Evolutionary conservation across 805 yeast genomes (phyloP), one percentile per base, ranked within the genome.

Genomic region (Blastobotrys terrestris): DNA sequence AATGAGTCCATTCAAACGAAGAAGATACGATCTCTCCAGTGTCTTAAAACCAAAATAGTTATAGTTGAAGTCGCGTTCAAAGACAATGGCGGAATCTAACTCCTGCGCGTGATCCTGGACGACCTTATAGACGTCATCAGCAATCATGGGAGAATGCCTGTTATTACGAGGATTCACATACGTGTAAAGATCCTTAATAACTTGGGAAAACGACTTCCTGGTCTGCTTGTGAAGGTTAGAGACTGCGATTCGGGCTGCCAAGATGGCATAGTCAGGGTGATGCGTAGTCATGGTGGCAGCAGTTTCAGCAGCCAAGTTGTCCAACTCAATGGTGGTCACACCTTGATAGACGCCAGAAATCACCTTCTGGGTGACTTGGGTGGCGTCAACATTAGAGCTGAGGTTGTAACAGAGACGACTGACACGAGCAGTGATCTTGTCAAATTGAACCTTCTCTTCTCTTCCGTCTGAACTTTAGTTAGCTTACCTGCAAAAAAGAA

Each of bases 281-380:
- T 87, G 80, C 11, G 98, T 92, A 54, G 97, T 90, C 97, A 94
- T 88, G 67, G 85, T 87, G 44, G 98, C 98, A 53, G 97, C 95
- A 39, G 97, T 90, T 72, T 94, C 99, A 44, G 98, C 97, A 48
- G 98, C 91, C 46, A 85, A 70, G 63, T 83, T 82, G 61, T 83
- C 90, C 55, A 86, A 74, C 69, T 94, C 97, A 56, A 85, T 79
- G 52, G 98, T 94, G 64, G 92, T 90, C 50, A 94, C 99, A 64
- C 98, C 98, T 65, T 89, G 95, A 70, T 92, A 94, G 53, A 94
- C 97, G 68, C 99, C 99, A 13, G 63, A 58, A 58, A 90, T 91
- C 62, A 92, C 95, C 67, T 95, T 80, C 71, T 94, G 98, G 19
- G 99, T 92, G 71, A 94, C 90, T 59, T 94, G 87, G 52, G 87